phyloP scores from a whole-genome alignment of 2,329 filamentous ascomycete species.

The Herpomyces periplanetae region DNA sequence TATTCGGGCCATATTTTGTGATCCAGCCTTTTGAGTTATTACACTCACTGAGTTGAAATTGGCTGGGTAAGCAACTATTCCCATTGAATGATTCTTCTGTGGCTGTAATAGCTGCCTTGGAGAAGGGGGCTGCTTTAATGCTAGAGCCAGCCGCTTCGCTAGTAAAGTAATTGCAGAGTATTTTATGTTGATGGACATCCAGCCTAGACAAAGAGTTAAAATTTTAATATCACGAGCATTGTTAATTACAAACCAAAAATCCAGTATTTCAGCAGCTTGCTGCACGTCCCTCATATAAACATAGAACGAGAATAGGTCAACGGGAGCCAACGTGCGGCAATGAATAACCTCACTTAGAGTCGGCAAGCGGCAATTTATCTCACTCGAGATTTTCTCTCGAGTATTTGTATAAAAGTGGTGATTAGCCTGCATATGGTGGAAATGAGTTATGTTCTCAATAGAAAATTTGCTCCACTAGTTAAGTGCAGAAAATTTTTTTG shows the following conservation, averaged over 20 bases:
- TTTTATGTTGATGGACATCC: conserved; percentile 96
- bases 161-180: conserved; percentile 79
- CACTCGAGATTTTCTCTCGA: too few species aligned
- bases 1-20: too few species aligned
- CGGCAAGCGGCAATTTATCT: conserved; percentile 47
- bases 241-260: conserved; percentile 38
- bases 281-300: conserved; percentile 99
- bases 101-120: conserved; percentile 35
- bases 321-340: conserved; percentile 63
- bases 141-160: conserved; percentile 74
- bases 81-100: too few species aligned
- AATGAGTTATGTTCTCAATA: too few species aligned
- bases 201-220: conserved; percentile 34
- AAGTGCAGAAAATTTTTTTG: too few species aligned
- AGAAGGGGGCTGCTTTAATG: conserved; percentile 60
- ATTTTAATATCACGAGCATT: neutral
- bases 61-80: too few species aligned
- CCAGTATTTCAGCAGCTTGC: conserved; percentile 79
- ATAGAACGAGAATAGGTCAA: conserved; percentile 94
- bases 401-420: too few species aligned
- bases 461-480: too few species aligned
- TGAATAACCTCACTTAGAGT: conserved; percentile 86
- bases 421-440: too few species aligned
- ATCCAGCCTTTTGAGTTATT: too few species aligned
- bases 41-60: too few species aligned